Base-by-base conservation (phyloP, 1,284 basidiomycete species). In the Rhodotorula sp. region DNA sequence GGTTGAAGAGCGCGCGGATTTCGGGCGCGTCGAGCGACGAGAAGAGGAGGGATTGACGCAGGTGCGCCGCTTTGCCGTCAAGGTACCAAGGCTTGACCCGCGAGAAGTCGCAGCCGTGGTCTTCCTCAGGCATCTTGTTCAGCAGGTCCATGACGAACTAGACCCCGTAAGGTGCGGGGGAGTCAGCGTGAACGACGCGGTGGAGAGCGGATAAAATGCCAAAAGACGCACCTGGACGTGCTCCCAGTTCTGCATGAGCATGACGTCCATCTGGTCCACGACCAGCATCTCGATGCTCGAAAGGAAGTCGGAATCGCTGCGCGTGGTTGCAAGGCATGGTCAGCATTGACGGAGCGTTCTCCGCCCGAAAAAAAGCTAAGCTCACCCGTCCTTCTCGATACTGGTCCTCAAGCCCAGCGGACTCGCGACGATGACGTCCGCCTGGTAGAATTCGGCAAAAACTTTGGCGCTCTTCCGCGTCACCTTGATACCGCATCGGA, bases 211-310 rank as follows among this genome's bases (percentile, higher is more conserved):
- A 23, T 6, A 23, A 7, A n/a, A n/a, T 15, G 6, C 26, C 28
- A 38, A 34, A 19, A 45, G 19, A 77, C 83, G 63, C 77, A 91
- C 93, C 84, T 95, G 90, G 23, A 95, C 85, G 80, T 99, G 95
- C 64, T 98, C 94, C 97, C 97, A 99, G 79, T 99, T 99, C 83
- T 99, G 95, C 97, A 99, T 99, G 12, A 88, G 86, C 79, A 99
- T 86, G 3, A 91, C 89, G 79, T 99, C 94, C 83, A 92, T 85
- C 77, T 98, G 94, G 80, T 99, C 97, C 15, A 91, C 85, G n/a
- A 98, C 82, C n/a, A 93, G 82, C 21, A 99, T 83, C 81, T 99
- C 97, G 73, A 99, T 91, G 5, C 92, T 95, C 4, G 92, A 92
- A 63, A 99, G 84, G 80, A 95, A 93, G 81, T 99, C 95, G 8